These are phyloP conservation scores for Aspergillus melleus DNA, from an alignment of 2,329 filamentous ascomycete species.

Conservation along the genomic window DNA sequence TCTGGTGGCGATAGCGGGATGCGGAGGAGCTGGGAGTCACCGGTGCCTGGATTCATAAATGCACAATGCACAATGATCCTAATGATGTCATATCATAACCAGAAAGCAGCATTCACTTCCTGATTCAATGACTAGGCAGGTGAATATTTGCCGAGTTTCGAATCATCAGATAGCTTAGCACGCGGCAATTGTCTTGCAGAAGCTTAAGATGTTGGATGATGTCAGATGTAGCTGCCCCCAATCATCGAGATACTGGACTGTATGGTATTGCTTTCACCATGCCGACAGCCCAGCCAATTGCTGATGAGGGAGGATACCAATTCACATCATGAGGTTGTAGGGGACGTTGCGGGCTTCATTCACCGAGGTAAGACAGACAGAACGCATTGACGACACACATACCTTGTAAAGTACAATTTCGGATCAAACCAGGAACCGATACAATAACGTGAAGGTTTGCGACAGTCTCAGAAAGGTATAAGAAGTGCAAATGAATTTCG, in stretches of 20 bases:
- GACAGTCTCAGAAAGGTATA: slow-evolving; percentile 14
- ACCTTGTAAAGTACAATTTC: slow-evolving; percentile 21
- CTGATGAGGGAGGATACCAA: background rate
- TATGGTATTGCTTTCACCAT: background rate
- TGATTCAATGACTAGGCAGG: background rate
- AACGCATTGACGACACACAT: slow-evolving; percentile 8
- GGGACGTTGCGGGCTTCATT: slow-evolving; percentile 1
- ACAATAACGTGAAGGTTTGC: slow-evolving; percentile 13
- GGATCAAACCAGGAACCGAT: slow-evolving; percentile 13
- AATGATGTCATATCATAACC: background rate
- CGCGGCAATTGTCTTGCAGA: background rate
- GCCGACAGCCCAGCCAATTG: background rate
- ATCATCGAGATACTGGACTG: background rate
- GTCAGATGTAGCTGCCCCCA: background rate
- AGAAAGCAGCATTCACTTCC: background rate
- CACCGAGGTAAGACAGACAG: background rate
- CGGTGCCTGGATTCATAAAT: background rate
- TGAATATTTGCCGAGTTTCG: background rate
- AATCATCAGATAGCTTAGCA: background rate
- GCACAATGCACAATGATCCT: background rate
- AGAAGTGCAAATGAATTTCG: slow-evolving; percentile 23
- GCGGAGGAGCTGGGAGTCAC: background rate
- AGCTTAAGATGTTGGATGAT: background rate
- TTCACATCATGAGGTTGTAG: background rate
- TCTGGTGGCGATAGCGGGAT: background rate